phyloP scores from a whole-genome alignment of 495 filamentous ascomycete species.

The Penicillium verhagenii region DNA sequence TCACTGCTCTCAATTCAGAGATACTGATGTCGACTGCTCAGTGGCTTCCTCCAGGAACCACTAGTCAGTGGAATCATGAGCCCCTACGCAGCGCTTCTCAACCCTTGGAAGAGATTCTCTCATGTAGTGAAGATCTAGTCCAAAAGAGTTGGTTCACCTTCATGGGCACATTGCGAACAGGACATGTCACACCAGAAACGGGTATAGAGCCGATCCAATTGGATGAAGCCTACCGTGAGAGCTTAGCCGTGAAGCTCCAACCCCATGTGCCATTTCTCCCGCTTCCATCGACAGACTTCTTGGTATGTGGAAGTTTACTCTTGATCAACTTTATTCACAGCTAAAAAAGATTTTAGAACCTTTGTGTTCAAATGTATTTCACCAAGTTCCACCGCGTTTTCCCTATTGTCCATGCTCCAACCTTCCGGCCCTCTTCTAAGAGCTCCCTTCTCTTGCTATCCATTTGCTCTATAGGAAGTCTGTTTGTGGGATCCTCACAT shows the following conservation, averaged over 20 bases:
- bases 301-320: constrained; percentile 4
- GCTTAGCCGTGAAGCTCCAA: constrained; percentile 18
- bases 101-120: neutral
- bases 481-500: constrained; percentile 28
- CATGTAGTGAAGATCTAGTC: constrained; percentile 12
- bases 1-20: constrained; percentile 20
- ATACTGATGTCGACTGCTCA: neutral
- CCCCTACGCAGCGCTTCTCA: neutral
- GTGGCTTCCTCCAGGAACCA: neutral
- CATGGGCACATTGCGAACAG: constrained; percentile 4
- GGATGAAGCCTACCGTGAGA: constrained; percentile 23
- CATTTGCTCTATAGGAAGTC: constrained; percentile 31
- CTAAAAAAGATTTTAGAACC: constrained; percentile 15
- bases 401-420: constrained; percentile 31
- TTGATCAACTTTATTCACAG: neutral
- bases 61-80: neutral
- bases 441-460: constrained; percentile 17
- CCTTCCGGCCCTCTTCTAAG: constrained; percentile 26
- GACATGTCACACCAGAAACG: constrained; percentile 16
- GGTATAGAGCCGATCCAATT: constrained; percentile 7
- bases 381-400: constrained; percentile 28
- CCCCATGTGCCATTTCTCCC: constrained; percentile 15
- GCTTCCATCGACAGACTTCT: constrained; percentile 27
- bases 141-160: constrained; percentile 13
- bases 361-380: constrained; percentile 33